These are phyloP conservation scores for Saccharomycopsis sp. DNA, from an alignment of 805 yeast genomes.

Conservation along the genomic window DNA sequence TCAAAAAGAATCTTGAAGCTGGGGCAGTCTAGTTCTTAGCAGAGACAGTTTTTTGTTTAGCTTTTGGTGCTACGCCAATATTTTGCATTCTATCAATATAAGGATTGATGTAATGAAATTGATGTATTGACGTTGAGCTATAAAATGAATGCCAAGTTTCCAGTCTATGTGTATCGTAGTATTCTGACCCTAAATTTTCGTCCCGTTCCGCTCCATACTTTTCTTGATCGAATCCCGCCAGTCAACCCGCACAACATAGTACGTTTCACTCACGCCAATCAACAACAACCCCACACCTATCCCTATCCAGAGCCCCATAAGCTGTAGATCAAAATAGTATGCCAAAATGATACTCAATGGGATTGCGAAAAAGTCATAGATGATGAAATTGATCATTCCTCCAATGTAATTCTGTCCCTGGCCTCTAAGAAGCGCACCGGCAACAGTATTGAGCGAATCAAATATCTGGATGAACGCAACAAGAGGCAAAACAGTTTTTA, in stretches of 20 bases:
- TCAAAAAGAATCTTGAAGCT: too few relatives aligned
- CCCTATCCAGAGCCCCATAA: slow-evolving; percentile 75
- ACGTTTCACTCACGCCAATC: slow-evolving; percentile 45
- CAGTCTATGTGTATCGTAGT: too few relatives aligned
- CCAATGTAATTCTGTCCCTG: slow-evolving; percentile 82
- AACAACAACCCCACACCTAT: slow-evolving; percentile 51
- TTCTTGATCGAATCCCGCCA: slow-evolving; percentile 36
- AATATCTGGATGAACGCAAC: slow-evolving; percentile 63
- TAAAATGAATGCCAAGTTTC: too few relatives aligned
- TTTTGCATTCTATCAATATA: too few relatives aligned
- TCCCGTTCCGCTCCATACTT: slow-evolving; percentile 17
- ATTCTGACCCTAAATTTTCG: slow-evolving; percentile 1
- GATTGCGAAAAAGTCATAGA: slow-evolving; percentile 69
- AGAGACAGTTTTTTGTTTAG: too few relatives aligned
- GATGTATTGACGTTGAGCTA: too few relatives aligned
- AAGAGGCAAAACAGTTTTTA: slow-evolving; percentile 47
- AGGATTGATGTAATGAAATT: too few relatives aligned
- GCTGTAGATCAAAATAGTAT: slow-evolving; percentile 40
- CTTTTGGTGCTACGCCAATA: too few relatives aligned
- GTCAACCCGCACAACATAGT: slow-evolving; percentile 39
- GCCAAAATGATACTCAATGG: slow-evolving; percentile 57
- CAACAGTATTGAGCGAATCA: slow-evolving; percentile 66
- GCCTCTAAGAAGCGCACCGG: slow-evolving; percentile 78
- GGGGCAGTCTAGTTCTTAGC: too few relatives aligned
- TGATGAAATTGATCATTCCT: slow-evolving; percentile 56